Base-by-base conservation (phyloP, 441 rosid species). In the Isatis lusitanica region DNA sequence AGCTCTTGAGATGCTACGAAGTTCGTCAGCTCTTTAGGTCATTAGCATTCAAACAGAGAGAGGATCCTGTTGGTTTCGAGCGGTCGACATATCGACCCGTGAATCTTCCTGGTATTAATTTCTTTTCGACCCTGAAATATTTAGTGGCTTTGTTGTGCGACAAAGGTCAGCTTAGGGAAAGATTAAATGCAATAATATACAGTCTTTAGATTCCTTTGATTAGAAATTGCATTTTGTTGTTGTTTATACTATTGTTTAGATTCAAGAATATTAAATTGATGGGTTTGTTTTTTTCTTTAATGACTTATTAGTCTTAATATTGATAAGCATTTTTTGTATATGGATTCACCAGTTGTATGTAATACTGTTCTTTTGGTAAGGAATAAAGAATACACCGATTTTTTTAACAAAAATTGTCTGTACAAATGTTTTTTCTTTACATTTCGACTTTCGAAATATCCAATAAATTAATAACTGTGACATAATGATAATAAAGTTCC, bases 21-120 rank as follows among this genome's bases (percentile, higher is more conserved):
- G 80, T 60, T 77, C 68, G 77, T 42, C 63, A 71, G 63, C 80
- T 77, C 7, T 71, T 36, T 17, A 42, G 80, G 7, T 71, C 71
- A 36, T 11, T 33, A 26, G 80, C 80, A 0, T 71, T 77, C 46
- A 77, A 52, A 43, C 51, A 71, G 16, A 71, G 18, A 26, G 80
- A 71, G 0, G 68, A 71, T 35, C 65, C 4, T 26, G 77, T 66
- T 60, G 58, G 70, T 59, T 59, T 71, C 18, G 59, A 77, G 30
- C 64, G 6, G 21, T 47, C 71, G 47, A 47, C 75, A 2, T 17
- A 63, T 55, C 6, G 4, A 70, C 35, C 38, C 28, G 21, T 56
- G 75, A 39, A 70, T 57, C 17, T 47, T 11, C n/a, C 44, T 46
- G 64, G 64, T 24, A 12, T 40, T 43, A 9, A 67, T 21, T 36